Percentiles rank a stretch among this genome's conserved stretches.
Conservation (phyloP, 176 grass and related monocot species). For the Carex cristatella region DNA sequence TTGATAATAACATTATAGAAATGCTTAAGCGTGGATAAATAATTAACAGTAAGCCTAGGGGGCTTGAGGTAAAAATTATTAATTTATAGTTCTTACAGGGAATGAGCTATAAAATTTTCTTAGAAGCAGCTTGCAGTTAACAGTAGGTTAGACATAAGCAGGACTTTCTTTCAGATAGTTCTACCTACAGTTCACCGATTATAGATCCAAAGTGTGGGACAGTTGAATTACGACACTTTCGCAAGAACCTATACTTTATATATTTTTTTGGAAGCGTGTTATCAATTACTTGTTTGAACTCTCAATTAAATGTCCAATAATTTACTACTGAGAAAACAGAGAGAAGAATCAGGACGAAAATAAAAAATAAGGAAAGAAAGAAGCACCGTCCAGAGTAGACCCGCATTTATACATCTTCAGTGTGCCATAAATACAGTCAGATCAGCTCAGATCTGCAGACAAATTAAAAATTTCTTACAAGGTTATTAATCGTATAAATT, state of each 20-base stretch:
- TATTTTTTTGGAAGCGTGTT: not conserved
- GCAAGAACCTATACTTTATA: not conserved
- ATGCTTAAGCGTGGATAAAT: not conserved
- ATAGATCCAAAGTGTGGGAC: not conserved
- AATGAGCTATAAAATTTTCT: not conserved
- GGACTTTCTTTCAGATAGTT: not conserved
- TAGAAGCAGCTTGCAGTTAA: not conserved
- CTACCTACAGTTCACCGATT: not conserved
- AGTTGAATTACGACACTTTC: not conserved
- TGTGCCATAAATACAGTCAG: constrained; percentile 23
- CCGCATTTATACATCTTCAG: constrained; percentile 17
- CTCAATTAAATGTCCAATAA: constrained; percentile 3
- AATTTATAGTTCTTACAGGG: not conserved
- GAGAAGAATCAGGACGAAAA: not conserved
- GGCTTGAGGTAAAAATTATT: too few relatives aligned
- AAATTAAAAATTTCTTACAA: not conserved
- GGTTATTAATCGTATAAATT: not conserved
- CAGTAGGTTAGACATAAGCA: not conserved
- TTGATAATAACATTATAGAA: not conserved
- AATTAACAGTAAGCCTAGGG: not conserved
- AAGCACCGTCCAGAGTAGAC: constrained; percentile 17
- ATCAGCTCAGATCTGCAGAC: constrained; percentile 4
- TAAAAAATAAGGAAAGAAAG: not conserved
- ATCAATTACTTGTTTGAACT: not conserved
- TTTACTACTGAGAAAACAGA: not conserved